These are phyloP conservation scores for Pseudogymnoascus sp. DNA, from an alignment of 2,329 filamentous ascomycete species.

Conservation along the genomic window DNA sequence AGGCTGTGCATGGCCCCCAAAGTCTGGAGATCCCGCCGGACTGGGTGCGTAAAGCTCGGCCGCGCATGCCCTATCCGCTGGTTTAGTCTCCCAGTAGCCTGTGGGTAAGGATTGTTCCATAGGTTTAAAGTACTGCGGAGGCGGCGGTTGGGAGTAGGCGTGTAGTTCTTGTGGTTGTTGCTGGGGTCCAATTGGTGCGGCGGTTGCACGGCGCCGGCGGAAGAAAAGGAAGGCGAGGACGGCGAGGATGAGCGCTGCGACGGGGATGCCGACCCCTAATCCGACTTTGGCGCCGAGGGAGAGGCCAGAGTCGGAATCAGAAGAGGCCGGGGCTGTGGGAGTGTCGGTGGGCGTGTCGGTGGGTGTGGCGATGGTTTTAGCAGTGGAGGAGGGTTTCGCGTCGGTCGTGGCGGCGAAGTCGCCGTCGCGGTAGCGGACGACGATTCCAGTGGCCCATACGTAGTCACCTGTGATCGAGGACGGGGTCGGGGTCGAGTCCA, in stretches of 20 bases:
- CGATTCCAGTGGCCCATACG: background rate
- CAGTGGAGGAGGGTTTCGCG: background rate
- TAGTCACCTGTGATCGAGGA: background rate
- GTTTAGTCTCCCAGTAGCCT: background rate
- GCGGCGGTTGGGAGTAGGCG: background rate
- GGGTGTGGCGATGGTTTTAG: background rate
- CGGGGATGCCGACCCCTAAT: conserved; percentile 28
- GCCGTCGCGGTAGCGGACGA: background rate
- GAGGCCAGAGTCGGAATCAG: conserved; percentile 12
- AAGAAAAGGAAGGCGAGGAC: conserved; percentile 25
- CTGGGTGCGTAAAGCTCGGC: background rate
- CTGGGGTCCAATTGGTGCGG: background rate
- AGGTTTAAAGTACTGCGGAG: background rate
- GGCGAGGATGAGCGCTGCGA: conserved; percentile 23
- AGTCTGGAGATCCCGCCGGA: background rate
- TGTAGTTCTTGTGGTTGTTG: background rate
- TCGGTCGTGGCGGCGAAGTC: background rate
- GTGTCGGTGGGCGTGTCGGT: background rate
- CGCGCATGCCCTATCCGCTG: background rate
- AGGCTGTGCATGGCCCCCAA: background rate
- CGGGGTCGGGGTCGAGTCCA: background rate
- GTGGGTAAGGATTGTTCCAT: background rate
- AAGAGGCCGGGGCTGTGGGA: background rate
- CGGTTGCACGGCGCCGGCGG: conserved; percentile 20
- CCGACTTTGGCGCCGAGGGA: conserved; percentile 23